Evolutionary conservation across 2,329 filamentous ascomycete genomes (phyloP).

Genomic region (Zarea fungicola): DNA sequence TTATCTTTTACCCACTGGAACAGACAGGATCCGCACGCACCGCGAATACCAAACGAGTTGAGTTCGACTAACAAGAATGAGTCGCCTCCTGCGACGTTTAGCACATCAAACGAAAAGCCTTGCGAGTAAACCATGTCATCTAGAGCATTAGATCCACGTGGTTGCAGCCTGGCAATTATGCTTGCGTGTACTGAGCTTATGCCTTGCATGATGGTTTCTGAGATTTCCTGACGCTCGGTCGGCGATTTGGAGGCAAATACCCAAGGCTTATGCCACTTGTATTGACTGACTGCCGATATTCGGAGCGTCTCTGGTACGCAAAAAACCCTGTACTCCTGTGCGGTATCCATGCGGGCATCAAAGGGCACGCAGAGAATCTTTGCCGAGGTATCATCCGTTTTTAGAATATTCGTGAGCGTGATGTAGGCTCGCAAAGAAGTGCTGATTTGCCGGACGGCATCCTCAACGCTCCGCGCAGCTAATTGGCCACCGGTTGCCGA

Average conservation of each 20-base stretch:
- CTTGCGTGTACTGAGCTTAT: constrained; percentile 19
- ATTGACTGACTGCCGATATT: constrained; percentile 37
- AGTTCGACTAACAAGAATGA: constrained; percentile 35
- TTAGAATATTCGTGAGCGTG: constrained; percentile 25
- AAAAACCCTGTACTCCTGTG: constrained; percentile 38
- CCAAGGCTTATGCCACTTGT: constrained; percentile 35
- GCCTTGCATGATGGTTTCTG: constrained; percentile 18
- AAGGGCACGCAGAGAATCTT: constrained; percentile 37
- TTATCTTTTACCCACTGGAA: constrained; percentile 40
- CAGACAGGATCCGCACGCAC: constrained; percentile 39
- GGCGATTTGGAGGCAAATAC: constrained; percentile 16
- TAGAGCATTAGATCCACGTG: constrained; percentile 15
- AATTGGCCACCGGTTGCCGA: constrained; percentile 22
- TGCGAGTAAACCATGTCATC: constrained; percentile 29
- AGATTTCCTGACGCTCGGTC: constrained; percentile 14
- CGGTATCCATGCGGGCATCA: constrained; percentile 31
- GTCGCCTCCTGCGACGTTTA: constrained; percentile 26
- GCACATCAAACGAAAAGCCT: constrained; percentile 40
- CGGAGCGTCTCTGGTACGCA: constrained; percentile 26
- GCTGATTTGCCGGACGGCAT: constrained; percentile 32
- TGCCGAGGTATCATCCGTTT: constrained; percentile 13
- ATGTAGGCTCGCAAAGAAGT: constrained; percentile 33
- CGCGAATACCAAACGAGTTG: constrained; percentile 39
- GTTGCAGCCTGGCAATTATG: constrained; percentile 24
- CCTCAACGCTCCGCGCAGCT: constrained; percentile 24